These are phyloP conservation scores for Allium fistulosum DNA, from an alignment of 106 monocot genomes.

Conservation along the genomic window DNA sequence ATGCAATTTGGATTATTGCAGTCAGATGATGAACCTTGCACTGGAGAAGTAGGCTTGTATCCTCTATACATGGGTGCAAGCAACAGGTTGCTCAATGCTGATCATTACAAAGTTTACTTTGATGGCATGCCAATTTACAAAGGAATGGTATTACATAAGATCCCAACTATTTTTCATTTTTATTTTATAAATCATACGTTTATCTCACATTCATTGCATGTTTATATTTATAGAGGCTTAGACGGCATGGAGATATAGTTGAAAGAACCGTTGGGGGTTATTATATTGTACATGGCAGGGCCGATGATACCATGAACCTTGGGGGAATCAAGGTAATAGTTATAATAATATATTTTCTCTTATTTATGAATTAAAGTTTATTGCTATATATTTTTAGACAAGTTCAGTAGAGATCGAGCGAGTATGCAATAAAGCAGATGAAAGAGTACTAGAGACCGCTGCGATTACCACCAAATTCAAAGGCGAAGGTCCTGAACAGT, in stretches of 20 bases:
- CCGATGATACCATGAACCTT: slow-evolving; percentile 99
- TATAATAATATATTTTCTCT: neutral
- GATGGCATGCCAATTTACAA: slow-evolving; percentile 79
- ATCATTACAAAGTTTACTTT: slow-evolving; percentile 83
- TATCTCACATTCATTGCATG: no score
- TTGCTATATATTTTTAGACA: slow-evolving; percentile 33
- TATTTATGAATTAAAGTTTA: neutral
- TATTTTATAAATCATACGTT: no score
- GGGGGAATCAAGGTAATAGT: slow-evolving; percentile 89
- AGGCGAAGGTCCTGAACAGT: slow-evolving; percentile 60
- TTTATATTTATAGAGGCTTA: slow-evolving; percentile 38
- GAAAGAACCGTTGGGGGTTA: slow-evolving; percentile 77
- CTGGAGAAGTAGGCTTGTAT: slow-evolving; percentile 82
- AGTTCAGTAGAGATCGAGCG: slow-evolving; percentile 93
- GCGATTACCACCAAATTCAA: slow-evolving; percentile 51
- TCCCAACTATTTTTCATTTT: no score
- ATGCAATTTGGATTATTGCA: slow-evolving; percentile 10
- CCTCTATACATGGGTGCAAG: slow-evolving; percentile 73
- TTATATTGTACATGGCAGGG: slow-evolving; percentile 79
- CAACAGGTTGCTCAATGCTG: slow-evolving; percentile 63
- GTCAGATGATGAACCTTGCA: slow-evolving; percentile 83
- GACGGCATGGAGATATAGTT: slow-evolving; percentile 91
- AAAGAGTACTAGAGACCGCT: slow-evolving; percentile 76
- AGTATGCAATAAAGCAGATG: slow-evolving; percentile 84
- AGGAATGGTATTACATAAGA: slow-evolving; percentile 46